Evolutionary conservation across 75 land plant genomes (phyloP).

Genomic region (Larix kaempferi): DNA sequence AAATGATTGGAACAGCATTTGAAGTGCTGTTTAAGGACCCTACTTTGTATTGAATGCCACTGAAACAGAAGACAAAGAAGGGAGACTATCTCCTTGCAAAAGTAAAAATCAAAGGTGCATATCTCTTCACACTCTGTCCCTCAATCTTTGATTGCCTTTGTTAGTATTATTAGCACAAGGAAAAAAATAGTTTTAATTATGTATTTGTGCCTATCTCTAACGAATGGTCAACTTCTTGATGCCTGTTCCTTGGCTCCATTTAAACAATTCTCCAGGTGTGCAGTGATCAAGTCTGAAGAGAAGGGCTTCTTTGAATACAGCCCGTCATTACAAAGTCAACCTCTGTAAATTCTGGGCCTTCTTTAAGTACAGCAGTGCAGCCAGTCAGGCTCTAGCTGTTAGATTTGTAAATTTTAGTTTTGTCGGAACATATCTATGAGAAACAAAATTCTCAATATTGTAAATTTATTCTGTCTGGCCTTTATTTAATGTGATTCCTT

Average conservation of each 20-base stretch:
- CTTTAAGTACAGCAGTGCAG: not conserved
- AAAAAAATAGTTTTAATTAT: not conserved
- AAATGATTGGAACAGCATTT: not conserved
- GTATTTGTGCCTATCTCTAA: not conserved
- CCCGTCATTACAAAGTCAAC: not conserved
- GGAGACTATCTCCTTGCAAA: not conserved
- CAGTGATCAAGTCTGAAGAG: not conserved
- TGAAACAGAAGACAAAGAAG: not conserved
- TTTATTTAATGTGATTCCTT: not conserved
- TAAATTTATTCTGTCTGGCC: not conserved
- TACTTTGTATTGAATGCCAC: not conserved
- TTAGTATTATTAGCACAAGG: not conserved
- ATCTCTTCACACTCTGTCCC: not conserved
- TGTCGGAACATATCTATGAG: not conserved
- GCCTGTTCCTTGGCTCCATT: constrained; percentile 3
- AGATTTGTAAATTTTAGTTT: not conserved
- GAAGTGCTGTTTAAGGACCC: not conserved
- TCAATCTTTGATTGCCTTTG: not conserved
- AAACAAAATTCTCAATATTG: not conserved
- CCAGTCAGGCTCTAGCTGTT: not conserved
- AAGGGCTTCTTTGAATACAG: not conserved
- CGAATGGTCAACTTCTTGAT: not conserved
- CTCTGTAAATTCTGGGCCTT: not conserved
- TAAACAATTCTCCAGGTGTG: not conserved
- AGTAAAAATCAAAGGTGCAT: not conserved